Conservation (phyloP, 1,284 basidiomycete genomes). For the Psilocybe mexicana region DNA sequence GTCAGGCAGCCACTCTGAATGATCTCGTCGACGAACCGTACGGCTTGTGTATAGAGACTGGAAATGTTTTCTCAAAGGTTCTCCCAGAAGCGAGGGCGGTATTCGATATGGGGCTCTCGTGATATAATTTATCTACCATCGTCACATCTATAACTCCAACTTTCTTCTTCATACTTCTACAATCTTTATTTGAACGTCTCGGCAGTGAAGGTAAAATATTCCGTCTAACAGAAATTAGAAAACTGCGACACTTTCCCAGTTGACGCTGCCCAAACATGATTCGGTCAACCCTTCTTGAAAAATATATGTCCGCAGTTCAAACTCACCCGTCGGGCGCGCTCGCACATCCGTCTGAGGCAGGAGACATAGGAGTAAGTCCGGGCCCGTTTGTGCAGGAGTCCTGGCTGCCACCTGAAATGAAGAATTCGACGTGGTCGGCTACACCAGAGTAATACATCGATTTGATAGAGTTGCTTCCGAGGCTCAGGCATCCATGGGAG, state of each 20-base stretch:
- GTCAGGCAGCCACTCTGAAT: too few relatives aligned
- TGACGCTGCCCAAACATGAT: neutral
- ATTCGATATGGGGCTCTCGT: too few relatives aligned
- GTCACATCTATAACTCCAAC: too few relatives aligned
- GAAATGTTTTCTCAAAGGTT: too few relatives aligned
- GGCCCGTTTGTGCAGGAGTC: neutral
- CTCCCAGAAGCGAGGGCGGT: too few relatives aligned
- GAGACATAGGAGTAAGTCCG: neutral
- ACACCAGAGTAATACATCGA: conserved; percentile 4
- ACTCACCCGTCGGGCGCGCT: conserved; percentile 1
- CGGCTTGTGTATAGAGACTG: too few relatives aligned
- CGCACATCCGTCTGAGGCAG: neutral
- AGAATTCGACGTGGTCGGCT: neutral
- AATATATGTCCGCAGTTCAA: neutral
- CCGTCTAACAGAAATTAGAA: neutral
- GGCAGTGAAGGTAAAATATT: too few relatives aligned
- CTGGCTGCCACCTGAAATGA: neutral
- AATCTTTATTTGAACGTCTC: too few relatives aligned
- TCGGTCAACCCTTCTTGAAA: neutral
- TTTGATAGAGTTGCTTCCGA: neutral
- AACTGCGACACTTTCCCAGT: neutral
- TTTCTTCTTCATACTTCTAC: too few relatives aligned
- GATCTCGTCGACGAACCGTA: too few relatives aligned
- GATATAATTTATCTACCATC: too few relatives aligned
- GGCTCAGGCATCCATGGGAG: neutral